Evolutionary conservation across 2,329 filamentous ascomycete species (phyloP), one percentile per base, ranked within the genome.

Genomic region (Geosmithia putterillii): DNA sequence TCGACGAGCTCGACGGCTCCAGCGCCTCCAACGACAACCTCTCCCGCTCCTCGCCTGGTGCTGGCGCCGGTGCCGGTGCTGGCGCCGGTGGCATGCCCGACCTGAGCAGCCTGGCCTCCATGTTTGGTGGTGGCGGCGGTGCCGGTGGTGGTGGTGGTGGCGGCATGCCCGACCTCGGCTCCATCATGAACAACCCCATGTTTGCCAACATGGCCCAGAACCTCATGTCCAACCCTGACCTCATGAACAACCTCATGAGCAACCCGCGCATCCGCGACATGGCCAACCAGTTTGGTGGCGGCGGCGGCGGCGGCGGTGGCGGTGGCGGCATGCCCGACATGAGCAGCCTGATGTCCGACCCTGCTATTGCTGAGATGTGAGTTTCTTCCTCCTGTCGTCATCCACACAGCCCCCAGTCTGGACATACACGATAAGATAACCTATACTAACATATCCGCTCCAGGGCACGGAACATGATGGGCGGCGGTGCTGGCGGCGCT

Each of bases 181-280:
- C 78, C 49, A 81, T 98, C 61, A 94, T 96, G 88, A 88, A 72
- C 71, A 98, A 96, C 70, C 92, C 92, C 44, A 96, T 96, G 92
- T 94, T 98, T 67, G 79, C 88, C 42, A 85, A 76, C 67, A 95
- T 96, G 88, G 92, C 92, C 4, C 87, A 95, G 70, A 95, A 86
- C 64, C 66, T 98, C 44, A 96, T 96, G 92, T 86, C 80, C 66
- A 95, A 98, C 67, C 92, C 92, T 0, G 86, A 94, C 9, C 79
- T 89, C 70, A 83, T 96, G 79, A 76, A 72, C 59, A 92, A 88
- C 61, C 66, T 98, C 46, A 95, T 98, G 89, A 87, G 72, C 71
- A 96, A 98, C 70, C 92, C 92, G 3, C 77, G 81, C 48, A 67
- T 96, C 48, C 76, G 86, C 45, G 79, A 94, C 58, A 90, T 95